Conservation (phyloP, 768 basidiomycete species). For the Daedaleopsis nitida region DNA sequence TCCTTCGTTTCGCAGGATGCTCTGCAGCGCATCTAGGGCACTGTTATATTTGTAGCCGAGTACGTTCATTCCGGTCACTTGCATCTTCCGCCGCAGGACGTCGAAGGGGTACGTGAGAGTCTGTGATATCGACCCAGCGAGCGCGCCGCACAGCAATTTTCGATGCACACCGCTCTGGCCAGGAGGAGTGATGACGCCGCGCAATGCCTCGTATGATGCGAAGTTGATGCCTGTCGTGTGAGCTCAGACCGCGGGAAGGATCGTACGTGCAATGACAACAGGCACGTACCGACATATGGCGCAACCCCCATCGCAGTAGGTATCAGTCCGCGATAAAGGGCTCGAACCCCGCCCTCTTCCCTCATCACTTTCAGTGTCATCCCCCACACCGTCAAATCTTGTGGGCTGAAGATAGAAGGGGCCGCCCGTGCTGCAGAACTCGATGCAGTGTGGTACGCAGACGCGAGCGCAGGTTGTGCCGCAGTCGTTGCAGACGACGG, state of each 20-base stretch:
- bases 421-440: slow-evolving; percentile 28
- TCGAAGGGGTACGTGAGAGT: slow-evolving; percentile 96
- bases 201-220: slow-evolving; percentile 86
- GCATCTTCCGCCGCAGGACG: slow-evolving; percentile 93
- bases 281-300: slow-evolving; percentile 61
- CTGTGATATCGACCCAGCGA: slow-evolving; percentile 92
- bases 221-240: slow-evolving; percentile 70
- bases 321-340: slow-evolving; percentile 82
- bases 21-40: slow-evolving; percentile 74
- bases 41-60: slow-evolving; percentile 72
- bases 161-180: slow-evolving; percentile 67
- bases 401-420: slow-evolving; percentile 42
- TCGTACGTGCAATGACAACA: neutral
- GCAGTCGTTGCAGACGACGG: slow-evolving; percentile 29
- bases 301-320: slow-evolving; percentile 90
- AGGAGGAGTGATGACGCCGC: slow-evolving; percentile 78
- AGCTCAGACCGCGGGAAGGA: slow-evolving; percentile 8
- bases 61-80: slow-evolving; percentile 78
- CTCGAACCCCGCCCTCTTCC: slow-evolving; percentile 90
- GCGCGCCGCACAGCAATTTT: slow-evolving; percentile 83
- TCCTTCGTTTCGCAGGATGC: slow-evolving; percentile 76
- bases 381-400: slow-evolving; percentile 74
- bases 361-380: slow-evolving; percentile 91
- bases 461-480: slow-evolving; percentile 41
- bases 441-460: slow-evolving; percentile 61